phyloP scores from a whole-genome alignment of 768 basidiomycete species.

The Lentinula guzmanii region DNA sequence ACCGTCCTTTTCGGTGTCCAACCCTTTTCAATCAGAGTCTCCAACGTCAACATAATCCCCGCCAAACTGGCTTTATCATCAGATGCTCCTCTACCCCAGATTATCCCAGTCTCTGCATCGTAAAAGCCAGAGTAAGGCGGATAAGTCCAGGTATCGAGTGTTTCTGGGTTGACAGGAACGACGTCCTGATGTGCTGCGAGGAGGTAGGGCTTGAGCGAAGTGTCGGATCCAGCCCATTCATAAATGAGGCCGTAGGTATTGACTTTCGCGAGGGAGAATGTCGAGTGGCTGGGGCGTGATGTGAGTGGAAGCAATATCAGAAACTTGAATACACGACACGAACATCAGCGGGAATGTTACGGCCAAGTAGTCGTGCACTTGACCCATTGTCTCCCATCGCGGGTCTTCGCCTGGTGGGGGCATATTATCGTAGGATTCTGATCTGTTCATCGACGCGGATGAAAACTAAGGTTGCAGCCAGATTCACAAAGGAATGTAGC shows the following conservation, averaged over 20 bases:
- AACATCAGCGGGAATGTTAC: slow-evolving; percentile 52
- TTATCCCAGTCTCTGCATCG: slow-evolving; percentile 32
- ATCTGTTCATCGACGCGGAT: slow-evolving; percentile 22
- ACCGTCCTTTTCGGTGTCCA: slow-evolving; percentile 17
- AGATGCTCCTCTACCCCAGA: slow-evolving; percentile 51
- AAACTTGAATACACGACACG: slow-evolving; percentile 19
- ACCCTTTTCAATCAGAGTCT: slow-evolving; percentile 8
- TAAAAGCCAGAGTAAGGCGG: slow-evolving; percentile 46
- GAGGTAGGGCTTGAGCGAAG: slow-evolving; percentile 61
- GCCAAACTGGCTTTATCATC: slow-evolving; percentile 51
- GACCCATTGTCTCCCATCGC: slow-evolving; percentile 36
- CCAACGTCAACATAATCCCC: slow-evolving; percentile 22
- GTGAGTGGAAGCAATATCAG: neutral
- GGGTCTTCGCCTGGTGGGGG: slow-evolving; percentile 39
- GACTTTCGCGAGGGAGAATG: slow-evolving; percentile 57
- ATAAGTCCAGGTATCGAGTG: slow-evolving; percentile 36
- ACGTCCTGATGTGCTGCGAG: slow-evolving; percentile 56
- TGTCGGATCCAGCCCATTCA: slow-evolving; percentile 63
- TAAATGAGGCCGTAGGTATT: slow-evolving; percentile 73
- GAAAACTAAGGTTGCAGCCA: neutral
- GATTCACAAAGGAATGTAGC: too few relatives aligned
- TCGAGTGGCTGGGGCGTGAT: slow-evolving; percentile 38
- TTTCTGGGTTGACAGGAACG: slow-evolving; percentile 43
- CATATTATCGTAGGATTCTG: slow-evolving; percentile 47
- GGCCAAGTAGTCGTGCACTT: slow-evolving; percentile 35